Evolutionary conservation across 1,284 basidiomycete genomes (phyloP), one percentile per base, ranked within the genome.

Genomic region (Malassezia psittaci): DNA sequence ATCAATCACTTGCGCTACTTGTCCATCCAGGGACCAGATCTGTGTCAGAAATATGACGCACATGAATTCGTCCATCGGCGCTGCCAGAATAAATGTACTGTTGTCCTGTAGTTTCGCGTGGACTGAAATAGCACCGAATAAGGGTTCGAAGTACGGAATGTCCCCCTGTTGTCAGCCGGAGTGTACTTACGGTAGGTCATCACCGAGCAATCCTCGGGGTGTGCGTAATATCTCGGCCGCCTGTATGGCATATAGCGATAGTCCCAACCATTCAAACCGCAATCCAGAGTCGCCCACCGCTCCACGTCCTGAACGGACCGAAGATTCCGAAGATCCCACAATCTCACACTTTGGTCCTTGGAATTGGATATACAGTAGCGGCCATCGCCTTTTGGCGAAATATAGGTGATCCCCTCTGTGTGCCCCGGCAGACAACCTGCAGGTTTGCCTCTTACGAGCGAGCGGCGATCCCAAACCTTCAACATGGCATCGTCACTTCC

Each of bases 301-400:
- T 49, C 87, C 62, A 85, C 86, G 34, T 90, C 85, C 10, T 78
- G 72, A 64, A 81, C 85, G 52, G 79, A 82, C 38, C 84, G 81
- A 91, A 98, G 94, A 77, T 85, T 90, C 38, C 93, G 84, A 48
- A 98, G 77, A 77, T 98, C 93, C 87, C 93, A 98, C 32, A 98
- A 77, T 24, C 90, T 84, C 51, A 89, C 79, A 1, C 87, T 83
- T 72, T 96, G 93, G 72, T 98, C 94, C 76, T 98, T 98, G 46
- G 90, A 90, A 71, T 98, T 98, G n/a, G 87, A 91, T 36, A 96
- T 84, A 52, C 94, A 80, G 74, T 98, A 96, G 54, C 93, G 83
- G 7, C 91, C 93, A 68, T 98, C 94, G 11, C 89, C 77, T 51
- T 77, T 77, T 2, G 76, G 71, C 33, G 65, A 61, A 18, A 78